Evolutionary conservation across 73 alveolate species (phyloP).

Genomic region (Symbiodinium pilosum): DNA sequence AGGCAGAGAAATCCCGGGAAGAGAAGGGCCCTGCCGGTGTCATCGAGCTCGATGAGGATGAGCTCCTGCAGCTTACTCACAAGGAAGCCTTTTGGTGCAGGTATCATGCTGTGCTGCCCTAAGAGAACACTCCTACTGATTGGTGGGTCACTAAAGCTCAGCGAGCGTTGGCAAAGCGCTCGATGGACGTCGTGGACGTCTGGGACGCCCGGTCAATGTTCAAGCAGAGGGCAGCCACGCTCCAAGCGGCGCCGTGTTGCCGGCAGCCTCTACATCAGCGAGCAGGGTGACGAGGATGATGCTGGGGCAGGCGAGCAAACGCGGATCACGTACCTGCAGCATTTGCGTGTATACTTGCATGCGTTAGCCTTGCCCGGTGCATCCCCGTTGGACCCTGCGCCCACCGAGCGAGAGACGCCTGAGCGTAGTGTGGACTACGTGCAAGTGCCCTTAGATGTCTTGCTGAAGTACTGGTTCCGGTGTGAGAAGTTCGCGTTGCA

Average conservation of each 20-base stretch:
- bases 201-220: background rate
- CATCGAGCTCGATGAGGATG: background rate
- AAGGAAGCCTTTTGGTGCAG: background rate
- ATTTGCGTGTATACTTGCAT: background rate
- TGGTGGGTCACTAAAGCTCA: background rate
- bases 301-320: background rate
- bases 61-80: background rate
- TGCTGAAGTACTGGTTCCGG: background rate
- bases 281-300: background rate
- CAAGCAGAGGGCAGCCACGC: background rate
- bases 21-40: background rate
- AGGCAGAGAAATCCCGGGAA: background rate
- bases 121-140: background rate
- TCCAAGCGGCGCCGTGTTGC: background rate
- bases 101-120: background rate
- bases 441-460: background rate
- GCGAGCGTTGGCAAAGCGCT: background rate
- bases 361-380: background rate
- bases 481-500: background rate
- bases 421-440: background rate
- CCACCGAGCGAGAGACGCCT: background rate
- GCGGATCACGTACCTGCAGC: background rate
- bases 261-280: background rate
- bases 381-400: background rate
- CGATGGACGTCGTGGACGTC: background rate